phyloP scores from a whole-genome alignment of 2,329 filamentous ascomycete genomes.

The Diaporthe sp. region DNA sequence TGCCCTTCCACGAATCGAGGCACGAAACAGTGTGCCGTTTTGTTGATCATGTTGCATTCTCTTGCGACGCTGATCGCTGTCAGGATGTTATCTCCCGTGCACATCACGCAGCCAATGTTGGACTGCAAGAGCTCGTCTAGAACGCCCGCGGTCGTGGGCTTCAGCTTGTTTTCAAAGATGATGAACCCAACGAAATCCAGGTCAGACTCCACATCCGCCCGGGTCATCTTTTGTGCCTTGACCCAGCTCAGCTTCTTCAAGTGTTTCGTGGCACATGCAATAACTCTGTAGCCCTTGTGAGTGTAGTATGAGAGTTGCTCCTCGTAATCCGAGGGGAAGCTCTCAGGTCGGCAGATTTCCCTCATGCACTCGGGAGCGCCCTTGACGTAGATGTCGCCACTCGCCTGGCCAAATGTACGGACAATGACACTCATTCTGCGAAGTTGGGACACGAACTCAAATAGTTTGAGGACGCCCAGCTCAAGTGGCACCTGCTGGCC shows the following conservation, averaged over 20 bases:
- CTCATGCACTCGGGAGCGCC: constrained; percentile 97
- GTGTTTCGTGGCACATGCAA: constrained; percentile 92
- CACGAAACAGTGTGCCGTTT: constrained; percentile 89
- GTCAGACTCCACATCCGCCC: constrained; percentile 84
- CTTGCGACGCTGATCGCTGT: constrained; percentile 96
- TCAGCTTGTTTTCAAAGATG: constrained; percentile 98
- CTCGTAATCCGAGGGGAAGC: constrained; percentile 90
- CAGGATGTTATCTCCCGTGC: constrained; percentile 97
- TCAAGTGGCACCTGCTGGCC: constrained; percentile 74
- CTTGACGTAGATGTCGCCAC: constrained; percentile 92
- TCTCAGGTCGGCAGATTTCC: constrained; percentile 88
- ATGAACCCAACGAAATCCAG: constrained; percentile 96
- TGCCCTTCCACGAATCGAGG: constrained; percentile 89
- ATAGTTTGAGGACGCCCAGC: constrained; percentile 89
- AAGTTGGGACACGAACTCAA: constrained; percentile 95
- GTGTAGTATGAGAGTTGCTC: constrained; percentile 92
- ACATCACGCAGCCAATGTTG: constrained; percentile 93
- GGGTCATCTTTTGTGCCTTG: constrained; percentile 93
- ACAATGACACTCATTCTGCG: constrained; percentile 94
- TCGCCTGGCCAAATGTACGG: constrained; percentile 86
- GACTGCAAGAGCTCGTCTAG: constrained; percentile 86
- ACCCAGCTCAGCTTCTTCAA: constrained; percentile 92
- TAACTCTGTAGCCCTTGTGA: constrained; percentile 95
- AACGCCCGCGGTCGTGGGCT: constrained; percentile 85
- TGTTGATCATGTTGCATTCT: constrained; percentile 87